A percentile compares a stretch with the other conserved stretches of the same genome.
Conservation (phyloP, 192 early-diverging fungal species). For the Coemansia sp. region DNA sequence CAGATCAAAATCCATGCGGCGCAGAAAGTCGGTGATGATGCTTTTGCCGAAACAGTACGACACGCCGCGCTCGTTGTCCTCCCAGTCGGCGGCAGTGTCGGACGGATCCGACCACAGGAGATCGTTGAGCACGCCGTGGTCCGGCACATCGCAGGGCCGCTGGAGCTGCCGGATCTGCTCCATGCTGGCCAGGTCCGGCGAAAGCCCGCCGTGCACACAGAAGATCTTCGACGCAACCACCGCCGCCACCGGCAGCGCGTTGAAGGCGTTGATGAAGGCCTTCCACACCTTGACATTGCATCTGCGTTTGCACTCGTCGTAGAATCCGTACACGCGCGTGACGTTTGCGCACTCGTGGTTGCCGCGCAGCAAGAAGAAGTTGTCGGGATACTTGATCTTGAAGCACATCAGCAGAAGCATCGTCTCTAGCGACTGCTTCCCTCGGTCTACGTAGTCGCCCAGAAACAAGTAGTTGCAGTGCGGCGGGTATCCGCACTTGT, state of each 20-base stretch:
- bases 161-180: conserved; percentile 80
- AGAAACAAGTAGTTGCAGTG: conserved; percentile 89
- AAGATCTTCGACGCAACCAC: conserved; percentile 93
- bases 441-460: conserved; percentile 97
- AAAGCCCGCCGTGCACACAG: conserved; percentile 93
- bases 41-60: conserved; percentile 89
- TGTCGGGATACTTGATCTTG: conserved; percentile 97
- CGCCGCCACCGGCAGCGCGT: conserved; percentile 88
- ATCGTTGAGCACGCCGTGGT: conserved; percentile 89
- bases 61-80: conserved; percentile 96
- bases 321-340: conserved; percentile 94
- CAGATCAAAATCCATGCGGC: conserved; percentile 86
- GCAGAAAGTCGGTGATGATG: conserved; percentile 82
- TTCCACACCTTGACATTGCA: conserved; percentile 88
- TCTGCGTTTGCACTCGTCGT: conserved; percentile 95
- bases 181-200: conserved; percentile 76
- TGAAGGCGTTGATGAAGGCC: conserved; percentile 92
- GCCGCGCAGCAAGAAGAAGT: conserved; percentile 95
- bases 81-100: conserved; percentile 75
- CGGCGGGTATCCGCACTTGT: conserved; percentile 92
- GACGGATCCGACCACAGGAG: conserved; percentile 94
- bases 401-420: conserved; percentile 91
- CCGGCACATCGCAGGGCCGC: conserved; percentile 89
- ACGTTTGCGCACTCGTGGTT: conserved; percentile 97
- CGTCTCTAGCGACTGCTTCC: conserved; percentile 93